Base-by-base conservation (phyloP, 257 asterid genomes). In the Mentha longifolia region DNA sequence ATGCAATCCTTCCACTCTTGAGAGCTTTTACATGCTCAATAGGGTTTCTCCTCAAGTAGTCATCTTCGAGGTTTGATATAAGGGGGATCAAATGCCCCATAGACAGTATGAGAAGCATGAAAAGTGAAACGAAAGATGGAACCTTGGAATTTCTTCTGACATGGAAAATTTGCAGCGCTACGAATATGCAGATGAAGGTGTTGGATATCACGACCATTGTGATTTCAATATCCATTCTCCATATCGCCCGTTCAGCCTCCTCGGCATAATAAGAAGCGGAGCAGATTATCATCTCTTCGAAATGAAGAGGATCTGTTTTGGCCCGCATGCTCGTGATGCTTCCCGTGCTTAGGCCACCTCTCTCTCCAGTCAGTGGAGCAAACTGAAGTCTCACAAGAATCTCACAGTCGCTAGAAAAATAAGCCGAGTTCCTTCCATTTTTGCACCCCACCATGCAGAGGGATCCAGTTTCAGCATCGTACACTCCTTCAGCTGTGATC, bases 201-300 rank as follows among this genome's bases (percentile, higher is more conserved):
- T 22, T 22, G 1, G 25, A 22, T 22, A 22, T 22, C 25, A 22
- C 1, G 25, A 22, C 25, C 25, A 22, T 22, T 1, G 25, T 78
- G 75, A 85, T 80, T 84, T 90, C 95, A 28, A 88, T 16, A 77
- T 90, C 97, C 87, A 88, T 88, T 79, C 97, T 81, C 91, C 89
- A 84, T 51, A 84, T 68, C 8, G 84, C 74, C 58, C 46, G 63
- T 75, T 68, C 25, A 22, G 25, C 25, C 25, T 22, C 1, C 25
- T 22, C 25, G 25, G 2, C 1, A 22, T 22, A 22, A 22, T 22
- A 22, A 22, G 25, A 22, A 22, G n/a, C n/a, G n/a, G 25, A 22
- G 25, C 2, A 0, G 25, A 22, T 22, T 2, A 22, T 22, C 25
- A 22, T 0, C 2, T 22, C 25, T 0, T 22, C 25, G 25, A 22